Base-by-base conservation (phyloP, 2,329 filamentous ascomycete genomes). In the Bipolaris cookei region DNA sequence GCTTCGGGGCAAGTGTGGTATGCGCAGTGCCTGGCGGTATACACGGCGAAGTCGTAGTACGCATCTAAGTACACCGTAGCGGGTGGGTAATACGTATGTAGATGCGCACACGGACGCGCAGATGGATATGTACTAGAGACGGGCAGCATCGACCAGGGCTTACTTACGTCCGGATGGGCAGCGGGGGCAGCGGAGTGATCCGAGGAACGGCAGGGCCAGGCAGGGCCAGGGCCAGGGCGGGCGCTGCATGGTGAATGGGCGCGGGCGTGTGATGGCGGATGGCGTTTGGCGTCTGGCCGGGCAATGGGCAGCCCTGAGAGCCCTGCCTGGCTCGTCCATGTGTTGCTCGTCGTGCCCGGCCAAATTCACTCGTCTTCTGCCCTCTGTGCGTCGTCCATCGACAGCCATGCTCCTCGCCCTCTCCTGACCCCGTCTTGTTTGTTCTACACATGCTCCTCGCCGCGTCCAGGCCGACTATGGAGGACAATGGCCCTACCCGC, bases 401-500 rank as follows among this genome's bases (percentile, higher is more conserved):
- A 56, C 62, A 60, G 61, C 61, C 62, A 64, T 67, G 62, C 59
- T 52, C 39, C 59, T 60, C 62, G 57, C 44, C 51, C 65, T 51
- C 56, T 49, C 56, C 46, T 56, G 50, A 59, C 65, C 59, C 67
- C 63, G 25, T 43, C 44, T 30, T 48, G 47, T 59, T 52, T 58
- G 56, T 59, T 58, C 28, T 30, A 30, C 28, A 30, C 28, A 56
- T 62, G 53, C 63, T 57, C 65, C 38, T 41, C 38, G 39, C 39
- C 38, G 18, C 20, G 5, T 14, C 61, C 62, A 63, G 59, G 52
- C 58, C 63, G 60, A 66, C 58, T 61, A 74, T 73, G 72, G 71
- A 68, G 68, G 63, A 74, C 62, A 62, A 76, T 76, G 74, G 71
- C 71, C 59, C 60, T 69, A 59, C 65, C 72, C 63, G 65, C 69